Evolutionary conservation across 1,139 yeast genomes (phyloP).

Genomic region (Protomyces gravidus): DNA sequence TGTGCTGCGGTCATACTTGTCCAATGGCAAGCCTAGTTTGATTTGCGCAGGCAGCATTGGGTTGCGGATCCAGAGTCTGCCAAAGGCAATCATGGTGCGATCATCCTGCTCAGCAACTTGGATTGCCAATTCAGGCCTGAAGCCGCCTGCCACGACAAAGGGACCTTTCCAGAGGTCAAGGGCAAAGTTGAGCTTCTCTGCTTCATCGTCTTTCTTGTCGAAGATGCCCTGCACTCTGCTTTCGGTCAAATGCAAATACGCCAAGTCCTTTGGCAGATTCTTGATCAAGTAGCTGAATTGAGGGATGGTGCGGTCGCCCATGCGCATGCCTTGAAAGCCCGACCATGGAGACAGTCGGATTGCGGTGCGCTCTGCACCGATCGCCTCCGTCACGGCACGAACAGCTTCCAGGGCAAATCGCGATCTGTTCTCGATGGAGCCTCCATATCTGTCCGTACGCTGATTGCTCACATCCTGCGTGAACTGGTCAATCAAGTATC

Average conservation of each 20-base stretch:
- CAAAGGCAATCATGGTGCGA: slow-evolving; percentile 44
- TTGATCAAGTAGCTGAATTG: slow-evolving; percentile 38
- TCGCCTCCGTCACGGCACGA: slow-evolving; percentile 45
- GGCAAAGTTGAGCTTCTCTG: slow-evolving; percentile 40
- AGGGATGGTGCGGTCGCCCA: slow-evolving; percentile 36
- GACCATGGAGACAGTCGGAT: slow-evolving; percentile 62
- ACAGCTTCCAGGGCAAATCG: slow-evolving; percentile 55
- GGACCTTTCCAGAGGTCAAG: slow-evolving; percentile 49
- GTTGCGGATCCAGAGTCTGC: slow-evolving; percentile 50
- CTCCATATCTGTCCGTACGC: slow-evolving; percentile 67
- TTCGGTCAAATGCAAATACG: slow-evolving; percentile 55
- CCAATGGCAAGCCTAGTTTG: slow-evolving; percentile 43
- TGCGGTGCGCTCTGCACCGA: slow-evolving; percentile 55
- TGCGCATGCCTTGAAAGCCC: slow-evolving; percentile 43
- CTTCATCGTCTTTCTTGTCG: slow-evolving; percentile 30
- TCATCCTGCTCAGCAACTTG: slow-evolving; percentile 38
- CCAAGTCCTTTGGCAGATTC: slow-evolving; percentile 43
- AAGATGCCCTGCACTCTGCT: slow-evolving; percentile 40
- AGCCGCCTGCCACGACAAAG: slow-evolving; percentile 48
- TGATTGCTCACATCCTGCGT: slow-evolving; percentile 50
- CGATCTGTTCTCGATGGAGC: slow-evolving; percentile 61
- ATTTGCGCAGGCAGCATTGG: slow-evolving; percentile 53
- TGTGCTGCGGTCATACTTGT: slow-evolving; percentile 42
- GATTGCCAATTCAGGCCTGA: slow-evolving; percentile 35
- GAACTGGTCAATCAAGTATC: slow-evolving; percentile 62